Evolutionary conservation across 2,329 filamentous ascomycete genomes (phyloP), one percentile per base, ranked within the genome.

Genomic region (Penicillium sp.): DNA sequence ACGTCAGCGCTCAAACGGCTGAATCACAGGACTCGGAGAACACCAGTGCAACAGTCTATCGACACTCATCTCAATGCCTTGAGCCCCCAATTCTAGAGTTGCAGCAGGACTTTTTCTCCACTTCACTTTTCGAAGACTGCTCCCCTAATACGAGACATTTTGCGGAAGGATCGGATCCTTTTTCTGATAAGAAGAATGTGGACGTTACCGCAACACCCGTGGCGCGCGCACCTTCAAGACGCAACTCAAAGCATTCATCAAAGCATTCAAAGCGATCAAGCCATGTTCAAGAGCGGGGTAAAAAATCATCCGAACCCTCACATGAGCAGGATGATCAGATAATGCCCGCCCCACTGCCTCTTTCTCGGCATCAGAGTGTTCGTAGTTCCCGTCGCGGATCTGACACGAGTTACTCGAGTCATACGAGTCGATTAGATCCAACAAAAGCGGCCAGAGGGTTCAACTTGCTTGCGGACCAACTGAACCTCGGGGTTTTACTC

Each of bases 1-100:
- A 70, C 37, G 62, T 67, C 31, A 75, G 73, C 54, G 66, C 67
- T 39, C 66, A 69, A 42, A 72, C 66, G 1, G 55, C 64, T 0
- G 47, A 62, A 16, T 75, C 73, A 11, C 64, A 66, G 18, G 58
- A 64, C 26, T 75, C 74, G 3, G 64, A 66, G n/a, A 55, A 55
- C n/a, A 74, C 69, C 6, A 65, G 52, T 14, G 53, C 47, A 13
- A 76, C 72, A 29, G 67, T 75, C n/a, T 60, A 57, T 49, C 72
- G 60, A 40, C 63, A 66, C 40, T 67, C 71, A 3, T 71, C 71
- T n/a, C 70, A 66, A 44, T 64, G 61, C 6, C 52, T 59, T 4
- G 62, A 57, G 7, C 60, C 55, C 44, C 64, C 63, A 9, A 67
- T 69, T 14, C 29, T 52, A 8, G 54, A 59, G 9, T 24, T 49